These are phyloP conservation scores for Chalciporus chontae DNA, from an alignment of 768 basidiomycete species.

Conservation along the genomic window DNA sequence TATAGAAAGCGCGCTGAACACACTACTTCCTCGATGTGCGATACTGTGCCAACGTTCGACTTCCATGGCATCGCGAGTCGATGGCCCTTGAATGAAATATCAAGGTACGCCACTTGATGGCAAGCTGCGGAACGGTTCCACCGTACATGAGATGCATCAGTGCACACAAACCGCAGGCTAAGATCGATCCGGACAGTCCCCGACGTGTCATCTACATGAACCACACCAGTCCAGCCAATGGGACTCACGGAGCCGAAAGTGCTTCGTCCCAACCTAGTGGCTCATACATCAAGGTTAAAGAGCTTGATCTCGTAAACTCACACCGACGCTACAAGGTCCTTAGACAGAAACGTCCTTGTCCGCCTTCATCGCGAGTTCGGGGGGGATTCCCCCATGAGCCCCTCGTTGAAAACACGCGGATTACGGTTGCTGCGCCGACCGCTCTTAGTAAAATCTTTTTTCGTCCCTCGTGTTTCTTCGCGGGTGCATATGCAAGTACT, in stretches of 20 bases:
- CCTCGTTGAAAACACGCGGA: conserved; percentile 29
- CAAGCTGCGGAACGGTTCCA: neutral
- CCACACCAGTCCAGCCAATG: neutral
- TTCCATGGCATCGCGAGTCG: neutral
- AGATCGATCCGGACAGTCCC: neutral
- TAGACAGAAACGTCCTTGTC: neutral
- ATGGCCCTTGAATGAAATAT: neutral
- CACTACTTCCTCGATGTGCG: neutral
- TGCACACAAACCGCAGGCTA: neutral
- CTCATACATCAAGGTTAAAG: neutral
- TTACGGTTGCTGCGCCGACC: conserved; percentile 7
- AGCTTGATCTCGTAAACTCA: neutral
- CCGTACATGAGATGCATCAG: neutral
- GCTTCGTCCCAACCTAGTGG: neutral
- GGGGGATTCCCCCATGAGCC: neutral
- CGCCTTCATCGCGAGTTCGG: conserved; percentile 5
- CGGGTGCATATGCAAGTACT: neutral
- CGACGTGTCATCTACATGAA: neutral
- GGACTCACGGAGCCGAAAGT: neutral
- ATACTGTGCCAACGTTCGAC: neutral
- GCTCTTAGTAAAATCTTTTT: neutral
- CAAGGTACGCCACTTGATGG: neutral
- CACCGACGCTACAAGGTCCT: conserved; percentile 3
- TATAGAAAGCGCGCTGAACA: neutral
- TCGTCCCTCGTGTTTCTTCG: neutral